Evolutionary conservation across 2,329 filamentous ascomycete species (phyloP).

Genomic region (Orbilia ellipsospora): DNA sequence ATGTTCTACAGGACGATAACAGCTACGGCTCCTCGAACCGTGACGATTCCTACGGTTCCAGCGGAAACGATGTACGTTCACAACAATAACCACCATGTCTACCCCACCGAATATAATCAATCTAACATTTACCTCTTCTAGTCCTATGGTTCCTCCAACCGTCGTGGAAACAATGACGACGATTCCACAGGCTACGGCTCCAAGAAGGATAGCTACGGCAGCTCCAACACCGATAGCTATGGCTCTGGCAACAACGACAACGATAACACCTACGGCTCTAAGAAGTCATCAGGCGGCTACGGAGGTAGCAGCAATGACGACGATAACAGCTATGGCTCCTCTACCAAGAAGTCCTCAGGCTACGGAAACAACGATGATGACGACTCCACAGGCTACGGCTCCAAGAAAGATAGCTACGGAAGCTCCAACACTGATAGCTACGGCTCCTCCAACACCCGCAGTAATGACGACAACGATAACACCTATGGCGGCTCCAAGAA

Average conservation of each 20-base stretch:
- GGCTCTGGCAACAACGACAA: neutral
- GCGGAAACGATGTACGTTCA: slow-evolving; percentile 7
- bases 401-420: slow-evolving; percentile 27
- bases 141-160: slow-evolving; percentile 1
- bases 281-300: slow-evolving; percentile 50
- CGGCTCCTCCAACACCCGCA: neutral
- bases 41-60: slow-evolving; percentile 12
- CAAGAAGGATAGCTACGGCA: slow-evolving; percentile 28
- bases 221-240: slow-evolving; percentile 13
- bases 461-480: neutral
- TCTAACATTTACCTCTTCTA: neutral
- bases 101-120: neutral
- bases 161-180: neutral
- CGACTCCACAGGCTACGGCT: slow-evolving; percentile 17
- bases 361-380: neutral
- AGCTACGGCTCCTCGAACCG: slow-evolving; percentile 16
- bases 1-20: slow-evolving; percentile 21
- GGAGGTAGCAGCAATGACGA: slow-evolving; percentile 54
- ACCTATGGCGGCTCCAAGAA: neutral
- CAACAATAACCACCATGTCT: neutral
- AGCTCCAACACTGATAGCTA: slow-evolving; percentile 14
- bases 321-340: slow-evolving; percentile 16
- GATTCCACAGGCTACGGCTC: slow-evolving; percentile 23
- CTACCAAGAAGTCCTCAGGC: slow-evolving; percentile 4
- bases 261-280: slow-evolving; percentile 22